phyloP scores from a whole-genome alignment of 768 basidiomycete species.

The Boletus eberwhitei region DNA sequence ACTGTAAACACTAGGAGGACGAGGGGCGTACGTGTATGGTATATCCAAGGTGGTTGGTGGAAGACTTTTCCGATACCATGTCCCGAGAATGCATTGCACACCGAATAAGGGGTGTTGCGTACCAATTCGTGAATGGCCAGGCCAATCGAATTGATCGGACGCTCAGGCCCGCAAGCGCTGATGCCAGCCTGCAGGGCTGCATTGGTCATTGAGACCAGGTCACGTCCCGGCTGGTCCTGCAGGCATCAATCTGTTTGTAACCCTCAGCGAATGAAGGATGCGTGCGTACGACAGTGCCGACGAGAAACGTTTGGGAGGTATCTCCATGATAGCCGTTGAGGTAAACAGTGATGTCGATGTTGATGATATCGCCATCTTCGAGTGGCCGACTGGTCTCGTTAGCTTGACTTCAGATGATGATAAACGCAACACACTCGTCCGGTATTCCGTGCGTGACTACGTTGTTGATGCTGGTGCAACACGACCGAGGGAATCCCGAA shows the following conservation, averaged over 20 bases:
- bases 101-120: slow-evolving; percentile 42
- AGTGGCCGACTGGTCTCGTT: slow-evolving; percentile 66
- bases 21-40: slow-evolving; percentile 60
- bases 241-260: not conserved
- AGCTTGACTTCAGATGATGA: not conserved
- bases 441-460: slow-evolving; percentile 87
- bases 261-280: not conserved
- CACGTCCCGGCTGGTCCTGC: slow-evolving; percentile 67
- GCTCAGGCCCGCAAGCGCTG: slow-evolving; percentile 68
- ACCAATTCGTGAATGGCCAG: slow-evolving; percentile 58
- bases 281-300: slow-evolving; percentile 67
- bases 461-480: slow-evolving; percentile 79
- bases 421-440: slow-evolving; percentile 60
- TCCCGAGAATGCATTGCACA: slow-evolving; percentile 73
- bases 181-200: slow-evolving; percentile 70
- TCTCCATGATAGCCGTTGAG: slow-evolving; percentile 87
- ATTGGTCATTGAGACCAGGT: slow-evolving; percentile 61
- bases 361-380: slow-evolving; percentile 81
- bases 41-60: slow-evolving; percentile 79
- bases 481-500: slow-evolving; percentile 48
- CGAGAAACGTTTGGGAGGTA: slow-evolving; percentile 78
- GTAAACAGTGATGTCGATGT: slow-evolving; percentile 84
- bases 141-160: slow-evolving; percentile 68
- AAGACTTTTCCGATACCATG: slow-evolving; percentile 86
- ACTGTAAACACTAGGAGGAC: not conserved